Conservation (phyloP, 2,329 filamentous ascomycete species). For the Calonectria crousiana region DNA sequence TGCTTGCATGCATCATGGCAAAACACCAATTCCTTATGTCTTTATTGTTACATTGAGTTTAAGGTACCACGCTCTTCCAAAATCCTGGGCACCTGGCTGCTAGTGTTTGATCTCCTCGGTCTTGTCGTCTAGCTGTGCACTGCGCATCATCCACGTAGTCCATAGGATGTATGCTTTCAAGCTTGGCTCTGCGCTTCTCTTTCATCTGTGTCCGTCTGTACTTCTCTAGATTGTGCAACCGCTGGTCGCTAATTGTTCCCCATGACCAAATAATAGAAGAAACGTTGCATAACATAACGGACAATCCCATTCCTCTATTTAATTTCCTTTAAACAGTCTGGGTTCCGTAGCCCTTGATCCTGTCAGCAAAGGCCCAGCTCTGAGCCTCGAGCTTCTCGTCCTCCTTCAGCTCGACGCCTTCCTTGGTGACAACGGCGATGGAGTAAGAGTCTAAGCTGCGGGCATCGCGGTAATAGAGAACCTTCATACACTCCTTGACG, state of each 20-base stretch:
- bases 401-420: slow-evolving; percentile 87
- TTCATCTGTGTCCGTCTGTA: slow-evolving; percentile 8
- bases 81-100: background rate
- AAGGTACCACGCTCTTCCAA: background rate
- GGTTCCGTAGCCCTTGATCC: slow-evolving; percentile 94
- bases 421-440: slow-evolving; percentile 89
- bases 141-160: slow-evolving; percentile 16
- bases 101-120: background rate
- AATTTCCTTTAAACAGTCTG: slow-evolving; percentile 71
- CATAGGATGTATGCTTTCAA: slow-evolving; percentile 9
- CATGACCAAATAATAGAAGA: slow-evolving; percentile 18
- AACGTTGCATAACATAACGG: slow-evolving; percentile 14
- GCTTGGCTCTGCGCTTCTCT: slow-evolving; percentile 10
- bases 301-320: background rate
- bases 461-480: slow-evolving; percentile 96
- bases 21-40: background rate
- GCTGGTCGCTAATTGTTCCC: slow-evolving; percentile 24
- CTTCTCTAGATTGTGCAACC: slow-evolving; percentile 21
- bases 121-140: background rate
- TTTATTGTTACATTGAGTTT: slow-evolving; percentile 26
- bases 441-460: slow-evolving; percentile 92
- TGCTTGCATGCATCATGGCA: background rate
- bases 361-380: slow-evolving; percentile 98
- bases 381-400: slow-evolving; percentile 91
- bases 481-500: slow-evolving; percentile 96